These are phyloP conservation scores for Tilletia indica DNA, from an alignment of 1,284 basidiomycete genomes.

Conservation along the genomic window DNA sequence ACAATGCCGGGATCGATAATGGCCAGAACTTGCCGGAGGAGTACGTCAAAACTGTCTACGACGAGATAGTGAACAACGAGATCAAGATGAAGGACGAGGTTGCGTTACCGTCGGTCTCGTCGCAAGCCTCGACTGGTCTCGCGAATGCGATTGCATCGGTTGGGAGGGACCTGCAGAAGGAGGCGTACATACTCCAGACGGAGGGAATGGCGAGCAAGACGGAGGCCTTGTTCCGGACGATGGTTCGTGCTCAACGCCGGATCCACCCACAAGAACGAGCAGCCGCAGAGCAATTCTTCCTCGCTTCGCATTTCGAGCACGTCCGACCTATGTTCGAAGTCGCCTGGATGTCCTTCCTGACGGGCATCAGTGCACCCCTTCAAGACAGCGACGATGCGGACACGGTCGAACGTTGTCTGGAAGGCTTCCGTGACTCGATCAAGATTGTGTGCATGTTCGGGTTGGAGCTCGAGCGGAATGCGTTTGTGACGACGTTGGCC, in stretches of 20 bases:
- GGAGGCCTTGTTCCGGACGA: slow-evolving; percentile 55
- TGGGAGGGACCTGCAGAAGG: slow-evolving; percentile 52
- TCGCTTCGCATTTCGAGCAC: slow-evolving; percentile 55
- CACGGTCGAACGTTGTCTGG: slow-evolving; percentile 46
- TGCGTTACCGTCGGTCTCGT: slow-evolving; percentile 22
- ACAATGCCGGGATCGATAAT: slow-evolving; percentile 55
- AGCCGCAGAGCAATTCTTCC: slow-evolving; percentile 54
- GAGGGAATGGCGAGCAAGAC: slow-evolving; percentile 56
- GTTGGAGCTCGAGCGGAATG: slow-evolving; percentile 54
- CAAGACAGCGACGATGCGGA: slow-evolving; percentile 53
- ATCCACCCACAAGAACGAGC: slow-evolving; percentile 46
- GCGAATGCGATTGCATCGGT: slow-evolving; percentile 52
- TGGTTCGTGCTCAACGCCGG: slow-evolving; percentile 52
- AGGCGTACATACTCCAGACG: slow-evolving; percentile 53
- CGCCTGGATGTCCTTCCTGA: slow-evolving; percentile 56
- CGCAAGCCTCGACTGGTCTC: slow-evolving; percentile 34
- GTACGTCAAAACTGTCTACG: slow-evolving; percentile 46
- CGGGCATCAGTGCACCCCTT: slow-evolving; percentile 52
- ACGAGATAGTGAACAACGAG: slow-evolving; percentile 54
- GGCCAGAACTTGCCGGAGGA: slow-evolving; percentile 51
- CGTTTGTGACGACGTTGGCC: slow-evolving; percentile 55
- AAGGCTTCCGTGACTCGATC: slow-evolving; percentile 54
- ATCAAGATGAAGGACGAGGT: slow-evolving; percentile 57
- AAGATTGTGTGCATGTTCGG: slow-evolving; percentile 55
- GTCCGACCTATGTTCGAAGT: slow-evolving; percentile 56